Evolutionary conservation across 805 yeast genomes (phyloP).

Genomic region (Candida nonsorbophila): DNA sequence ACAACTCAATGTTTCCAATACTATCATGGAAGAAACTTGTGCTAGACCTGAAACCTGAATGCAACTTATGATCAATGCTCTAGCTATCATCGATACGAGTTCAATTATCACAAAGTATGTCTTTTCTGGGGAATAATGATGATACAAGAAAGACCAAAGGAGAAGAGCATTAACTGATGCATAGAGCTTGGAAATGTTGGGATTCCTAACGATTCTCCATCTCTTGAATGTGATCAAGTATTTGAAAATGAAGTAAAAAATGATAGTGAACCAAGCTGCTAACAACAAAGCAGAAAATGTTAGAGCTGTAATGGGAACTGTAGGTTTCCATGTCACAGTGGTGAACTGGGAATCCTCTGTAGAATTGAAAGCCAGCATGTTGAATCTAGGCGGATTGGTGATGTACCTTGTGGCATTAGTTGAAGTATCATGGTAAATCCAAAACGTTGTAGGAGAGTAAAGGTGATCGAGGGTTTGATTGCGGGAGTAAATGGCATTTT

Average conservation of each 20-base stretch:
- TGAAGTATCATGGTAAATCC: too few relatives aligned
- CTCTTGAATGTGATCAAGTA: constrained; percentile 19
- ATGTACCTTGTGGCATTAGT: too few relatives aligned
- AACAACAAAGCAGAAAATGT: constrained; percentile 27
- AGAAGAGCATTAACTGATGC: constrained; percentile 43
- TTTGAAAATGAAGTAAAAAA: constrained; percentile 16
- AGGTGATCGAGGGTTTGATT: too few relatives aligned
- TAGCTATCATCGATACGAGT: constrained; percentile 21
- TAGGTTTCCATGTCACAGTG: too few relatives aligned
- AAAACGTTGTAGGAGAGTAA: too few relatives aligned
- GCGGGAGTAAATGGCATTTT: too few relatives aligned
- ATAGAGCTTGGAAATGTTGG: constrained; percentile 30
- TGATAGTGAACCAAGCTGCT: constrained; percentile 15
- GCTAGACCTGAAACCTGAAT: constrained; percentile 39
- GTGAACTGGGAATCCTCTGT: too few relatives aligned
- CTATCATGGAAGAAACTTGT: constrained; percentile 36
- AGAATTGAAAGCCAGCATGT: too few relatives aligned
- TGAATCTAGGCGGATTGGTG: too few relatives aligned
- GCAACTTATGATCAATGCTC: constrained; percentile 39
- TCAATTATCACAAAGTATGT: constrained; percentile 36
- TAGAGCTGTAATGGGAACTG: constrained; percentile 14
- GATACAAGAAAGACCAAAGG: constrained; percentile 43
- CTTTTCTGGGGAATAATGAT: constrained; percentile 37
- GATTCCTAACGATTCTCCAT: constrained; percentile 11
- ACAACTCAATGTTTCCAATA: constrained; percentile 26